Evolutionary conservation across 1,284 basidiomycete genomes (phyloP).

Genomic region (Ustilago crameri): DNA sequence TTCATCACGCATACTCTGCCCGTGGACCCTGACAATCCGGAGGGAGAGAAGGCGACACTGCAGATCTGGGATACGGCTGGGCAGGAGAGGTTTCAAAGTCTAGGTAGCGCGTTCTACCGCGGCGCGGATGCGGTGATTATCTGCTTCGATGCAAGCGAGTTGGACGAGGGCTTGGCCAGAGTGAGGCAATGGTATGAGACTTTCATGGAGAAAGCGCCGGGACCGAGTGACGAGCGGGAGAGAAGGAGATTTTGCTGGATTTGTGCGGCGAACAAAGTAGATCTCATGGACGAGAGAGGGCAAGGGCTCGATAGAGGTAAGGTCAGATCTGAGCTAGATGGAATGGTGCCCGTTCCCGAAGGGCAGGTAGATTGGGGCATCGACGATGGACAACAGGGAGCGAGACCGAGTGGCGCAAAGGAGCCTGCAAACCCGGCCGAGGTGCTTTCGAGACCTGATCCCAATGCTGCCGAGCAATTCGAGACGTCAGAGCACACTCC

Average conservation of each 20-base stretch:
- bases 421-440: conserved; percentile 35
- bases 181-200: conserved; percentile 48
- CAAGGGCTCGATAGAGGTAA: conserved; percentile 4
- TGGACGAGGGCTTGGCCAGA: conserved; percentile 19
- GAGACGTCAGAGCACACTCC: background rate
- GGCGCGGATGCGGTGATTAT: conserved; percentile 62
- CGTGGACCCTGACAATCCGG: conserved; percentile 17
- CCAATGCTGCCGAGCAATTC: conserved; percentile 7
- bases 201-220: conserved; percentile 53
- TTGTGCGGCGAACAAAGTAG: conserved; percentile 55
- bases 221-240: conserved; percentile 31
- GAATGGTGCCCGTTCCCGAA: conserved; percentile 10
- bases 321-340: conserved; percentile 29
- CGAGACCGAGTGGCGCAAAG: conserved; percentile 13
- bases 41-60: conserved; percentile 38
- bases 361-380: conserved; percentile 33
- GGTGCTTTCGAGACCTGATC: conserved; percentile 40
- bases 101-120: conserved; percentile 62
- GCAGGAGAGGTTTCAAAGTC: conserved; percentile 62
- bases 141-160: conserved; percentile 39
- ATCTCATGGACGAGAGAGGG: conserved; percentile 19
- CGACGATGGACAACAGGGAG: conserved; percentile 10
- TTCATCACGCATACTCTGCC: conserved; percentile 56
- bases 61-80: conserved; percentile 62
- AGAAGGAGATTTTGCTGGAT: conserved; percentile 58